A percentile compares a stretch with the other conserved stretches of the same genome.
Evolutionary conservation across 306 rosid species (phyloP).

Genomic region (Prunus mira): DNA sequence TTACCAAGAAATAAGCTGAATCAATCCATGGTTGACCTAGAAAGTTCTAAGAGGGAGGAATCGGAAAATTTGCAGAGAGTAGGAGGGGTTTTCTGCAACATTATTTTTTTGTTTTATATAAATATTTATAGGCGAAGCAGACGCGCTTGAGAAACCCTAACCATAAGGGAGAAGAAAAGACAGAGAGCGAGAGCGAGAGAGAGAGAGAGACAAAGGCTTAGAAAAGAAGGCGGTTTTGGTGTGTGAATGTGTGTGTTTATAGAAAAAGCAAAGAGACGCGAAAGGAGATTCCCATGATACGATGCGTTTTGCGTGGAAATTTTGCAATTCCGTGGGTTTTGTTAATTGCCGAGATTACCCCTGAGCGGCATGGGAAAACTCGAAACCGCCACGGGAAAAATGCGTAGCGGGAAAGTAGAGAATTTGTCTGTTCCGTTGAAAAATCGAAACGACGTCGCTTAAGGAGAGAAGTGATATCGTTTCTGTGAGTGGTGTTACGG

Average conservation of each 20-base stretch:
- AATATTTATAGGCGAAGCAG: conserved; percentile 3
- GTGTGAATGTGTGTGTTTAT: neutral
- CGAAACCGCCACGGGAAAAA: neutral
- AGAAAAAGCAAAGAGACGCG: neutral
- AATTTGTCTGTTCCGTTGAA: neutral
- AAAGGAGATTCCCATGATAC: conserved; percentile 25
- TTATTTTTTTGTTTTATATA: neutral
- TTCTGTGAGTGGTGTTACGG: neutral
- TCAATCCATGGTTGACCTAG: conserved; percentile 38
- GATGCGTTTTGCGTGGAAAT: conserved; percentile 27
- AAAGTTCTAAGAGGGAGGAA: conserved; percentile 16
- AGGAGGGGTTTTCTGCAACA: conserved; percentile 27
- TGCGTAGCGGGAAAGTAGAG: conserved; percentile 7
- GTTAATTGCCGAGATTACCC: conserved; percentile 31
- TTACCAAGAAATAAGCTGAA: conserved; percentile 23
- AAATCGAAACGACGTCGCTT: neutral
- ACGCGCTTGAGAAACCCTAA: conserved; percentile 69
- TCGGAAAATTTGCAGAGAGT: conserved; percentile 10
- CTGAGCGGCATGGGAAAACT: neutral
- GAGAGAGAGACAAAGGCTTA: neutral
- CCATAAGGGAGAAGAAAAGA: conserved; percentile 17
- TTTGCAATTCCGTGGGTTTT: neutral
- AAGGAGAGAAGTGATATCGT: neutral
- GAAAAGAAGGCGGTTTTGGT: conserved; percentile 6
- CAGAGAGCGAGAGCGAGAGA: conserved; percentile 8